Evolutionary conservation across 2,329 filamentous ascomycete genomes (phyloP), one percentile per base, ranked within the genome.

Genomic region (Leptographium galeiforme): DNA sequence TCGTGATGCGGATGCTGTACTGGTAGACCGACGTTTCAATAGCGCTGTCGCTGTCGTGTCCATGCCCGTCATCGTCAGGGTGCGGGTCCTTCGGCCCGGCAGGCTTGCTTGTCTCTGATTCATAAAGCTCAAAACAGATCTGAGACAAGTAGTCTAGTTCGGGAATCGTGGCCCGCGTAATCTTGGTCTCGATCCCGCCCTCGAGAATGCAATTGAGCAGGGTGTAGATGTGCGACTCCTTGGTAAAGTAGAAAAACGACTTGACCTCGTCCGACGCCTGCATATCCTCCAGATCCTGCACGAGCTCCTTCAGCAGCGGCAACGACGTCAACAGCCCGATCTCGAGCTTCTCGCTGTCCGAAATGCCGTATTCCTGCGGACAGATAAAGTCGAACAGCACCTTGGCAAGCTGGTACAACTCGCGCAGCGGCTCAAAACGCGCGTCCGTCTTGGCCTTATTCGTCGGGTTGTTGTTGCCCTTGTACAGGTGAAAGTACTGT

Each of bases 221-320:
- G 6, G 93, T 98, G 71, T 98, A 98, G 58, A 98, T 96, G 67
- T 98, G 93, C 0, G 89, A 95, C 69, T 98, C 93, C 68, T 98
- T 98, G 58, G 93, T 98, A 68, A 98, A 98, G 72, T 98, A 98
- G 70, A 97, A 88, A 73, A 97, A 97, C 2, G 86, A 91, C 66
- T 96, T 96, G 46, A 90, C 89, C 60, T 94, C 87, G 52, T 91
- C 85, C 0, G 88, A 94, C 4, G 93, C 91, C 69, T 98, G 93
- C 68, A 97, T 89, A 68, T 97, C 90, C 70, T 98, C 94, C 2
- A 98, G 77, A 63, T 98, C 91, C 63, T 90, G 86, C 8, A 98
- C 93, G 61, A 98, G 96, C 69, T 98, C 93, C 67, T 94, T 94
- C 47, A 98, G 79, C 16, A 98, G 75, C 2, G 93, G 94, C 48